Base-by-base conservation (phyloP, 108 stramenopile genomes). In the Pseudonitzschia pungens region DNA sequence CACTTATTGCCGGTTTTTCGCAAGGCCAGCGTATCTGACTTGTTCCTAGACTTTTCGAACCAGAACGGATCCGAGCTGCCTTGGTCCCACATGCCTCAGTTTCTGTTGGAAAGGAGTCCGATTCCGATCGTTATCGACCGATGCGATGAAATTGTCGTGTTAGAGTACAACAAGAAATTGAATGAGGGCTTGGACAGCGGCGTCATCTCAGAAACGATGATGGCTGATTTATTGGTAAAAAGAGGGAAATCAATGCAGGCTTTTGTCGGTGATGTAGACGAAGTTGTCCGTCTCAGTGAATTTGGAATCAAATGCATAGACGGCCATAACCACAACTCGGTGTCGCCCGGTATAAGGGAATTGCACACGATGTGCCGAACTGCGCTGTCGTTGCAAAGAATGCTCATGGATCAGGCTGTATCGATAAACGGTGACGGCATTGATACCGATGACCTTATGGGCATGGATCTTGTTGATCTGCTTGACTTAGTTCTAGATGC, bases 1-100 rank as follows among this genome's bases (percentile, higher is more conserved):
- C 89, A 91, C 57, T 76, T 91, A 54, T 60, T 91, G 6, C 89
- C 89, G 20, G 63, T 70, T 2, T 10, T 66, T 6, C 52, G 54
- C 21, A 33, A 59, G 6, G 70, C 16, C n/a, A 22, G 20, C 40
- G 16, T 57, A 4, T 31, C 44, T 9, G 66, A 75, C 55, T 57
- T 27, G 15, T 76, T 76, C 44, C 43, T 81, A 8, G 41, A 53
- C 22, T 22, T 65, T 74, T 60, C 42, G 60, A 51, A 56, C 44
- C 20, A 73, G 24, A 40, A 65, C 51, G 58, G 15, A 40, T n/a
- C 60, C 18, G 22, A 54, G 28, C 59, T 72, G 18, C 73, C 68
- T 76, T 76, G 60, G 68, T 89, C 71, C 48, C 76, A 65, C 36
- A 63, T 73, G 74, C 77, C 75, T 14, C 68, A 72, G 21, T 73